These are phyloP conservation scores for Nakazawaea populi DNA, from an alignment of 805 yeast species.

Conservation along the genomic window DNA sequence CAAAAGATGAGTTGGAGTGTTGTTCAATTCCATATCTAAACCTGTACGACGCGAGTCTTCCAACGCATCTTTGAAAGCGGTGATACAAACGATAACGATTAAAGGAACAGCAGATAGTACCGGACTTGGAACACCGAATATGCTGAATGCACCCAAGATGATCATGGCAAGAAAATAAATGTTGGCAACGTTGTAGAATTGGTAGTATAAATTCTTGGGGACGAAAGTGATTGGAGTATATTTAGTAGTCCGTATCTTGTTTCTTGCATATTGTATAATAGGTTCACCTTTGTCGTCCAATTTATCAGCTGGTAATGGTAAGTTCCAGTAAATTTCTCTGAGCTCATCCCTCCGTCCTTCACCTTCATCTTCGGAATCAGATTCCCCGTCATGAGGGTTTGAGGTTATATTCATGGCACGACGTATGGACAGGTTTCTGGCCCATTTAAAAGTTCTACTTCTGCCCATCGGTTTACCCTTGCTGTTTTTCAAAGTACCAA, in stretches of 20 bases:
- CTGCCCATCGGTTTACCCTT: conserved; percentile 61
- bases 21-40: conserved; percentile 65
- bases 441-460: conserved; percentile 44
- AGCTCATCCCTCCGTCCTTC: conserved; percentile 8
- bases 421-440: conserved; percentile 16
- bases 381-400: conserved; percentile 9
- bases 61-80: conserved; percentile 72
- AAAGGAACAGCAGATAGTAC: conserved; percentile 77
- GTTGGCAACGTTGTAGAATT: conserved; percentile 57
- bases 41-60: conserved; percentile 67
- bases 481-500: conserved; percentile 85
- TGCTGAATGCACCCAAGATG: conserved; percentile 54
- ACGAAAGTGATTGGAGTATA: conserved; percentile 53
- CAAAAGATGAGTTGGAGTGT: conserved; percentile 54
- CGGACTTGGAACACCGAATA: conserved; percentile 70
- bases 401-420: conserved; percentile 15
- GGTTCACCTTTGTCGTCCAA: conserved; percentile 28
- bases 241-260: conserved; percentile 58
- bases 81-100: conserved; percentile 68
- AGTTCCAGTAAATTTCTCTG: conserved; percentile 10
- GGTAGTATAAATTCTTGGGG: conserved; percentile 49
- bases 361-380: conserved; percentile 14
- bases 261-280: conserved; percentile 37
- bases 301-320: conserved; percentile 49
- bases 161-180: conserved; percentile 49